Conservation (phyloP, 768 basidiomycete species). For the Lactifluus subvellereus region DNA sequence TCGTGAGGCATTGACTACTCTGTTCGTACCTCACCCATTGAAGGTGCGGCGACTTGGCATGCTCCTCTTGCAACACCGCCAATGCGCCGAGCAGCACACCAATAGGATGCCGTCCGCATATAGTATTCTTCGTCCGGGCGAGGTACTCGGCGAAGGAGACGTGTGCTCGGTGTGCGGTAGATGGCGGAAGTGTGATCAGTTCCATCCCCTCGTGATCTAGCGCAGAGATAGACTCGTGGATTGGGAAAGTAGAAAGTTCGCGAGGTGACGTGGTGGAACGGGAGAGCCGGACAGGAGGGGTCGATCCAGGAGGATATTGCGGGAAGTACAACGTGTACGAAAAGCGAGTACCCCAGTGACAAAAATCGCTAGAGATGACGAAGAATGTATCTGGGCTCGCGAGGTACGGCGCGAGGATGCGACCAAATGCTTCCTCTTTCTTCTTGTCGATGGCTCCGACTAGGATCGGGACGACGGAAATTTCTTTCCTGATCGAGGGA, state of each 20-base stretch:
- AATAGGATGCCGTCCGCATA: conserved; percentile 95
- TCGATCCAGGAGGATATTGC: conserved; percentile 43
- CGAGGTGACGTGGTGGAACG: conserved; percentile 36
- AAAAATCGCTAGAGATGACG: conserved; percentile 94
- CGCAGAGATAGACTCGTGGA: conserved; percentile 74
- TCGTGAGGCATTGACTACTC: conserved; percentile 64
- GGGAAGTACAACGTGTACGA: conserved; percentile 87
- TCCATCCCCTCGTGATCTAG: conserved; percentile 88
- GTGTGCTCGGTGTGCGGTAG: conserved; percentile 52
- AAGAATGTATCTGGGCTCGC: conserved; percentile 74
- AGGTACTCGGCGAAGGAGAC: conserved; percentile 61
- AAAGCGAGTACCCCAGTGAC: conserved; percentile 92
- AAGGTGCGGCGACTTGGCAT: conserved; percentile 35
- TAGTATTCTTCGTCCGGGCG: conserved; percentile 79
- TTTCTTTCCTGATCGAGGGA: conserved; percentile 49
- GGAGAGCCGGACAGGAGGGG: conserved; percentile 46
- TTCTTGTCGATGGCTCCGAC: conserved; percentile 69
- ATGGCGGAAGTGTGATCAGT: conserved; percentile 52
- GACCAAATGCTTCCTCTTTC: conserved; percentile 59
- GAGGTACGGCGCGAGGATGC: conserved; percentile 75
- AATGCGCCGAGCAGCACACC: conserved; percentile 84
- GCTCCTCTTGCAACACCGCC: conserved; percentile 44
- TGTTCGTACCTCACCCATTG: conserved; percentile 94
- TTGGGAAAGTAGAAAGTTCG: conserved; percentile 47
- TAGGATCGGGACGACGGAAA: conserved; percentile 82